Conservation (phyloP, 306 rosid species). For the Prunus mume region DNA sequence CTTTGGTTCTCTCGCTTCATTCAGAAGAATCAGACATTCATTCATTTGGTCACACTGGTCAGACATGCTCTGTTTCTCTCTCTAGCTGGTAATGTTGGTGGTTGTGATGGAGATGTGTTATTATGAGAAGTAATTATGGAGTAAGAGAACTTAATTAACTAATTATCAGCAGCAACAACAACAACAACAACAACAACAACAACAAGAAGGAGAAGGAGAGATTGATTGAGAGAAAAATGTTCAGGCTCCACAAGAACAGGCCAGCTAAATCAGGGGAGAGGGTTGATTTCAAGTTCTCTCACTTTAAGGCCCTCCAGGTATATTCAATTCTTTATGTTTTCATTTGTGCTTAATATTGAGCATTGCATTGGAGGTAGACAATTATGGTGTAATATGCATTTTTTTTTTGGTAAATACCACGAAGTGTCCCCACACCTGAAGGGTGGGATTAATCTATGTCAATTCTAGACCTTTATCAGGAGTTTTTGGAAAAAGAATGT, state of each 20-base stretch:
- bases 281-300: conserved; percentile 40
- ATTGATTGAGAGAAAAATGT: conserved; percentile 43
- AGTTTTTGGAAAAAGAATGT: neutral
- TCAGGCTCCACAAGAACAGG: conserved; percentile 66
- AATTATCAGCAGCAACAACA: neutral
- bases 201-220: neutral
- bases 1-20: conserved; percentile 15
- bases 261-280: conserved; percentile 51
- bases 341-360: too few species aligned
- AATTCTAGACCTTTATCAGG: neutral
- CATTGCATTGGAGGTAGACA: neutral
- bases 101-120: conserved; percentile 19
- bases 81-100: conserved; percentile 49
- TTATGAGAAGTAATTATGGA: neutral
- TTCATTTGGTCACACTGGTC: neutral
- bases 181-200: too few species aligned
- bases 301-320: conserved; percentile 44
- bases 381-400: neutral
- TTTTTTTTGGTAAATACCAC: neutral
- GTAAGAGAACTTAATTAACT: neutral
- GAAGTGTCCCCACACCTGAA: neutral
- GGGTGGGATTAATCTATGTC: too few species aligned
- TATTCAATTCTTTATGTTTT: neutral
- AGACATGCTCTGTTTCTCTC: conserved; percentile 23
- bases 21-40: neutral